phyloP scores from a whole-genome alignment of 106 monocot genomes.

The Allium fistulosum region DNA sequence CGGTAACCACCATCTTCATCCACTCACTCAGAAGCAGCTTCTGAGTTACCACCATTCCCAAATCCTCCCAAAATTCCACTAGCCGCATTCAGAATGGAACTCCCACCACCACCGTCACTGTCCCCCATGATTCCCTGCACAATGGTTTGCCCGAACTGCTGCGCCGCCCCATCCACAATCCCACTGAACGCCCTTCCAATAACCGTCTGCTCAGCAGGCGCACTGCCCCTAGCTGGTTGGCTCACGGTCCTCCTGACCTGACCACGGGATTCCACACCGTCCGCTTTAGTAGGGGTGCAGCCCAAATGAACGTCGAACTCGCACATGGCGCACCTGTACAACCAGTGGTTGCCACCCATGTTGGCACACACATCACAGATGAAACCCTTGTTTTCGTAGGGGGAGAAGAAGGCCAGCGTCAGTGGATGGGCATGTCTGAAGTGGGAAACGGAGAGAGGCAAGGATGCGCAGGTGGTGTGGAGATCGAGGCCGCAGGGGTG shows the following conservation, averaged over 20 bases:
- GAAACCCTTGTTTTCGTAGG: constrained; percentile 22
- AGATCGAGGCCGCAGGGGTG: constrained; percentile 23
- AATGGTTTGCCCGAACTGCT: constrained; percentile 10
- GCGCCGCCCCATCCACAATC: constrained; percentile 6
- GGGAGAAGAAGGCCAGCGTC: constrained; percentile 16
- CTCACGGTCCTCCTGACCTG: neutral
- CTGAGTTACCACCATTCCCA: neutral
- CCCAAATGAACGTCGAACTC: constrained; percentile 33
- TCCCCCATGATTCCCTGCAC: constrained; percentile 2
- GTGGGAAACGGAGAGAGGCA: constrained; percentile 12
- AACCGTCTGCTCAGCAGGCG: neutral
- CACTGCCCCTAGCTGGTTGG: neutral
- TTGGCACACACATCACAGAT: constrained; percentile 27
- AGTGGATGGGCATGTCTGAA: constrained; percentile 18
- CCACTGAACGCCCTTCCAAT: neutral
- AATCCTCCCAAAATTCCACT: neutral
- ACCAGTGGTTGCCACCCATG: constrained; percentile 16
- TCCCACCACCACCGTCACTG: constrained; percentile 1
- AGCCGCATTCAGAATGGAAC: no score
- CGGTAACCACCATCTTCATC: no score
- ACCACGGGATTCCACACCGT: neutral
- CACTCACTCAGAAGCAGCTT: no score
- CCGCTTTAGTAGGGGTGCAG: neutral
- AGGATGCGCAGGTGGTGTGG: constrained; percentile 22
- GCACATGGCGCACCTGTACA: constrained; percentile 32